phyloP scores from a whole-genome alignment of 805 yeast species.

The Nakazawaea siamensis region DNA sequence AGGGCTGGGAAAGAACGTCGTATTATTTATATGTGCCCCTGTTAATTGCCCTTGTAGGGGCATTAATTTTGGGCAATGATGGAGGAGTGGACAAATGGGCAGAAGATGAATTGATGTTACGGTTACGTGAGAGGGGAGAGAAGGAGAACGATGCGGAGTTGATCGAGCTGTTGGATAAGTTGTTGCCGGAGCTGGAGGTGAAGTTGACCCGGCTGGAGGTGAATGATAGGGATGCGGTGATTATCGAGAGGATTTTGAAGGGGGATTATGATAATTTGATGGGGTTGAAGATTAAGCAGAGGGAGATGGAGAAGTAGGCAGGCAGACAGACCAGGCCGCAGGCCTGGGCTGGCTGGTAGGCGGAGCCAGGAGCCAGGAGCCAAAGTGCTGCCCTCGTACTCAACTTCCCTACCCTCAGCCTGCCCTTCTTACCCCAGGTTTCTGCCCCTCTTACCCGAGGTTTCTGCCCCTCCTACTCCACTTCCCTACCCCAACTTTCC shows the following conservation, averaged over 20 bases:
- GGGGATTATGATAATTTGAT: conserved; percentile 77
- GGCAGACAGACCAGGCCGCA: no score
- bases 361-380: no score
- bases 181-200: conserved; percentile 33
- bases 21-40: conserved; percentile 71
- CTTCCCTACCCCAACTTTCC: no score
- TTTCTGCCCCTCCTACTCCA: no score
- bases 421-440: no score
- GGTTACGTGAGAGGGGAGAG: conserved; percentile 61
- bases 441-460: no score
- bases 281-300: conserved; percentile 41
- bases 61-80: conserved; percentile 41
- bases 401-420: no score
- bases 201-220: conserved; percentile 48
- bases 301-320: no score
- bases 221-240: conserved; percentile 63
- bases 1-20: conserved; percentile 79
- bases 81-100: conserved; percentile 67
- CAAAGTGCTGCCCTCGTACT: no score
- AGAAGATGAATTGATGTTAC: conserved; percentile 66
- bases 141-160: conserved; percentile 49
- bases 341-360: no score
- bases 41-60: conserved; percentile 45
- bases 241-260: conserved; percentile 71
- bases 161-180: conserved; percentile 29